phyloP scores from a whole-genome alignment of 108 stramenopile genomes.

The Skeletonema marinoi region DNA sequence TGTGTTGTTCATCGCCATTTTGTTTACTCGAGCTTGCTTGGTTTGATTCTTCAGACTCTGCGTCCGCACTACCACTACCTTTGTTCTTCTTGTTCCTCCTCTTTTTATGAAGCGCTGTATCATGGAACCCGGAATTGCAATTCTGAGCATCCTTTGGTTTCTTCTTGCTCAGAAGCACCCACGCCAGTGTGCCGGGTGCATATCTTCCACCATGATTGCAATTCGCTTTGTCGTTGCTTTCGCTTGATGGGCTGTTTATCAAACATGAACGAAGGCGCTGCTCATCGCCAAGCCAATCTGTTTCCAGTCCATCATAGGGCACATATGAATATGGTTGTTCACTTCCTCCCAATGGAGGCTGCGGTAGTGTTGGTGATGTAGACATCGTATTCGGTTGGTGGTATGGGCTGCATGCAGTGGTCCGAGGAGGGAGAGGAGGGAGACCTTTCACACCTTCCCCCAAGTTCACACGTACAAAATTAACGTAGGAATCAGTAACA shows the following conservation, averaged over 20 bases:
- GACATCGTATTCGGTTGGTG: not conserved
- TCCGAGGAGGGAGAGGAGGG: too few relatives aligned
- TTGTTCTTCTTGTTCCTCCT: conserved; percentile 35
- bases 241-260: not conserved
- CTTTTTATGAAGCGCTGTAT: conserved; percentile 32
- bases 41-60: not conserved
- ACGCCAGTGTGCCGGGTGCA: conserved; percentile 46
- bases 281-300: conserved; percentile 43
- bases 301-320: conserved; percentile 30
- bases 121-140: not conserved
- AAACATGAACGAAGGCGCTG: not conserved
- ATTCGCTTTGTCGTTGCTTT: not conserved
- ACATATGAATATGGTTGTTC: conserved; percentile 27
- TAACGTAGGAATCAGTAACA: too few relatives aligned
- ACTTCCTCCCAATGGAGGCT: not conserved
- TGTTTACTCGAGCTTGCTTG: not conserved
- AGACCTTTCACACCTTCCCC: too few relatives aligned
- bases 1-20: not conserved
- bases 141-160: conserved; percentile 20
- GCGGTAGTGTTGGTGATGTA: not conserved
- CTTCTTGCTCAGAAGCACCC: conserved; percentile 66
- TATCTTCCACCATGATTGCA: conserved; percentile 15
- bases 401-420: not conserved
- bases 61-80: not conserved
- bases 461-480: too few relatives aligned